Percentiles rank a stretch among this genome's conserved stretches.
phyloP scores from a whole-genome alignment of 768 basidiomycete genomes.

The Auriscalpium vulgare region DNA sequence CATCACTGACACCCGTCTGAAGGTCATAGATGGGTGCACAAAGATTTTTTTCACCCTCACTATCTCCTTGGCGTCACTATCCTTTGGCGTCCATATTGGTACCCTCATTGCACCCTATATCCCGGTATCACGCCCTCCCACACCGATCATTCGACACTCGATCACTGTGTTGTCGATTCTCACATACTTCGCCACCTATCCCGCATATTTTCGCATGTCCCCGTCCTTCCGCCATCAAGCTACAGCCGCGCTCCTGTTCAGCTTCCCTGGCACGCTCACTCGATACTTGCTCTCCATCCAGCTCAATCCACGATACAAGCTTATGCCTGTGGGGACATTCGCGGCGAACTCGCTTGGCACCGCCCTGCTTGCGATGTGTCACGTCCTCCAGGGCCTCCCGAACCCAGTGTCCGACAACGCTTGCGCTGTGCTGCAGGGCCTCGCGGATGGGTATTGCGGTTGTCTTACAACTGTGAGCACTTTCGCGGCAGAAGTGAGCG shows the following conservation, averaged over 20 bases:
- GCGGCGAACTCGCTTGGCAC: constrained; percentile 70
- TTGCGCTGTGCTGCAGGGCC: constrained; percentile 72
- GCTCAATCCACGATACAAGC: constrained; percentile 57
- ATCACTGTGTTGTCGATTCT: constrained; percentile 50
- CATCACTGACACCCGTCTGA: constrained; percentile 8
- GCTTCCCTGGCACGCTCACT: constrained; percentile 81
- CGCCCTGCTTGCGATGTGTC: constrained; percentile 70
- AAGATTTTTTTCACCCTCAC: constrained; percentile 74
- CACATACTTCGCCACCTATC: constrained; percentile 66
- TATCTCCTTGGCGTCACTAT: constrained; percentile 67
- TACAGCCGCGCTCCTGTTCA: constrained; percentile 82
- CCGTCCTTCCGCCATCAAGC: constrained; percentile 63
- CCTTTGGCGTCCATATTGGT: constrained; percentile 64
- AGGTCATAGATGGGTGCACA: constrained; percentile 86
- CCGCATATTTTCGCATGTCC: constrained; percentile 72
- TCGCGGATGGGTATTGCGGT: constrained; percentile 90
- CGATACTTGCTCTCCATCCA: constrained; percentile 70
- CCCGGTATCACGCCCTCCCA: constrained; percentile 35
- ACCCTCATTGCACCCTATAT: constrained; percentile 32
- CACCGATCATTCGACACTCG: constrained; percentile 36
- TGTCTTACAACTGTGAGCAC: constrained; percentile 93
- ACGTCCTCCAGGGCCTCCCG: constrained; percentile 55
- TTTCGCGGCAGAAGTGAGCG: constrained; percentile 72
- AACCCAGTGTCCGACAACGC: constrained; percentile 38
- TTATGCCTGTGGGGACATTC: constrained; percentile 76